Conservation (phyloP, 2,329 filamentous ascomycete species). For the Fusarium cicatricum region DNA sequence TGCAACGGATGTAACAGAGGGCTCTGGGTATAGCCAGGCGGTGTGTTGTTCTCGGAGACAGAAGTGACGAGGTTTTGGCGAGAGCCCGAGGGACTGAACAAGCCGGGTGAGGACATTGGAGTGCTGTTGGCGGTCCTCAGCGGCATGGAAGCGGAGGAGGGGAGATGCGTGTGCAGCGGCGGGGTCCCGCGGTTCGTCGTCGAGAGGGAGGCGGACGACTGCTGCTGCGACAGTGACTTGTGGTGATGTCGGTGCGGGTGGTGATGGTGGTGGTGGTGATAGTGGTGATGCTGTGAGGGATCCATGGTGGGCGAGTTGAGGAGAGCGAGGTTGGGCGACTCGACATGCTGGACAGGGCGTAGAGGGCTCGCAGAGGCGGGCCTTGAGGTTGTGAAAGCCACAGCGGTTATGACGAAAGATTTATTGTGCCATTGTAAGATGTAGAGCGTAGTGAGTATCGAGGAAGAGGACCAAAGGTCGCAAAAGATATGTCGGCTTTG, state of each 20-base stretch:
- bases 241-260: slow-evolving; percentile 38
- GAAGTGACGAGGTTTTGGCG: slow-evolving; percentile 55
- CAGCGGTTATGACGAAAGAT: slow-evolving; percentile 34
- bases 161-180: slow-evolving; percentile 45
- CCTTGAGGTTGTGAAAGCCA: slow-evolving; percentile 34
- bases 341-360: slow-evolving; percentile 39
- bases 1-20: slow-evolving; percentile 76
- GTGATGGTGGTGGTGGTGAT: slow-evolving; percentile 34
- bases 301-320: slow-evolving; percentile 41
- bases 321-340: slow-evolving; percentile 35
- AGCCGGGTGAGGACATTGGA: slow-evolving; percentile 67
- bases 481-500: background rate
- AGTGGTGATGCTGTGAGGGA: slow-evolving; percentile 39
- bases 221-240: slow-evolving; percentile 43
- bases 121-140: slow-evolving; percentile 63
- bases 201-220: slow-evolving; percentile 42
- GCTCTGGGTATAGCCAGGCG: slow-evolving; percentile 58
- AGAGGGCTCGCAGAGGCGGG: slow-evolving; percentile 38
- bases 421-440: slow-evolving; percentile 42
- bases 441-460: slow-evolving; percentile 13
- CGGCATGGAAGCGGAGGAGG: slow-evolving; percentile 51
- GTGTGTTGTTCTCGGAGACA: slow-evolving; percentile 63
- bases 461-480: slow-evolving; percentile 1
- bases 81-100: slow-evolving; percentile 63
- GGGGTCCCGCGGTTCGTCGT: slow-evolving; percentile 37